Percentiles rank a stretch among this genome's conserved stretches.
Evolutionary conservation across 345 rosid genomes (phyloP).

Genomic region (Salix arbutifolia): DNA sequence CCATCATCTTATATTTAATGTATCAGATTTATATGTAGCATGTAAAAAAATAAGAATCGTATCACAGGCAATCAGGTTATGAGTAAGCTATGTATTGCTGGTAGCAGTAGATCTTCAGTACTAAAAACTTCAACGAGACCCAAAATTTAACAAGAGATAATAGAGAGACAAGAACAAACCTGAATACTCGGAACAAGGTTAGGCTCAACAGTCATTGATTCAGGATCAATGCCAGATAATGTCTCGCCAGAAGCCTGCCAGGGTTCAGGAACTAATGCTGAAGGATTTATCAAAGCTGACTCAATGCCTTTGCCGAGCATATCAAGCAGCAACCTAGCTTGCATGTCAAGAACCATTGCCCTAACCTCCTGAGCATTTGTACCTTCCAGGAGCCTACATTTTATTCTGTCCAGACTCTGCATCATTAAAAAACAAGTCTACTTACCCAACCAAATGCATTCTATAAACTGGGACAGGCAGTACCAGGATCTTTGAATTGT

Average conservation of each 20-base stretch:
- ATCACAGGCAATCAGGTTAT: neutral
- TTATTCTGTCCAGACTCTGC: slow-evolving; percentile 97
- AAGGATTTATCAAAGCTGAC: slow-evolving; percentile 91
- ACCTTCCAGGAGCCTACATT: slow-evolving; percentile 96
- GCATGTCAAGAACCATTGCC: slow-evolving; percentile 99
- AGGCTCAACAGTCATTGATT: slow-evolving; percentile 96
- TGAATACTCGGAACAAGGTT: slow-evolving; percentile 80
- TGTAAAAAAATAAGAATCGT: neutral
- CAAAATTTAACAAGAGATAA: neutral
- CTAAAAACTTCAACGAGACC: neutral
- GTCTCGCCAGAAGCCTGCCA: slow-evolving; percentile 81
- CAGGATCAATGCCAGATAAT: slow-evolving; percentile 69
- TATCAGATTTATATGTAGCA: neutral
- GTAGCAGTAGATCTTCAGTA: neutral
- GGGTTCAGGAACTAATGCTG: slow-evolving; percentile 77
- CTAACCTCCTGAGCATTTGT: slow-evolving; percentile 98
- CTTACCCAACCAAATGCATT: slow-evolving; percentile 13
- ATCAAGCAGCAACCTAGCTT: slow-evolving; percentile 90
- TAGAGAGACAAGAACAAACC: slow-evolving; percentile 26
- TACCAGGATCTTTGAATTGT: neutral
- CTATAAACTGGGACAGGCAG: slow-evolving; percentile 1
- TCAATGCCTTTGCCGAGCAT: slow-evolving; percentile 99
- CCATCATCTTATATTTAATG: neutral
- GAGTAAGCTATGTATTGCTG: neutral
- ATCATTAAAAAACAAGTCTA: slow-evolving; percentile 23